Base-by-base conservation (phyloP, 140 eudicot genomes). In the Oenanthe javanica region DNA sequence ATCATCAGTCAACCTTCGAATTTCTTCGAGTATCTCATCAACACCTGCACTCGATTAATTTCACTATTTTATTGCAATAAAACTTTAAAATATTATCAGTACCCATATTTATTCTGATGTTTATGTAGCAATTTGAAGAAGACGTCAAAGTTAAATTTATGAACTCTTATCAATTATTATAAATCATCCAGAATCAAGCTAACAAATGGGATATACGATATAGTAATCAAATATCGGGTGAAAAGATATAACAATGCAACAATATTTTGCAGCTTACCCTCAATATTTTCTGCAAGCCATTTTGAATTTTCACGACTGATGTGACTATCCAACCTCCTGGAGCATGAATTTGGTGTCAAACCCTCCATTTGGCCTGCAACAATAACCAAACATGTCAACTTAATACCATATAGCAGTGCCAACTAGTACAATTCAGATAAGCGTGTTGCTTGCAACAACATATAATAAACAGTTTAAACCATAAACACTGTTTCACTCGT, bases 251-350 rank as follows among this genome's bases (percentile, higher is more conserved):
- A 11, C 36, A 27, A 16, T 51, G 52, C 27, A 23, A 52, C 43
- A 27, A 73, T 9, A 79, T 31, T 10, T 4, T 40, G 73, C 38
- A 48, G 55, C 84, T 88, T 54, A 92, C 97, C 90, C 81, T 84
- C 84, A 51, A 87, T 66, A 79, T 88, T 85, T 83, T 88, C 97
- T n/a, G 86, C 86, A 74, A 92, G 81, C 80, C 83, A 83, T 72
- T 61, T 79, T 50, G 86, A 54, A 70, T 81, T 82, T 76, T 81
- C 80, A 23, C 82, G 82, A 74, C 55, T 42, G 55, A 84, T 81
- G 72, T 81, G 89, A 81, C 80, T 51, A 64, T 80, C 79, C 79
- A 78, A 79, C 59, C 7, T 21, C 21, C 9, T 64, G 13, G 75
- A 57, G 69, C 12, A 78, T 45, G 87, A 21, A 72, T 83, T 83